Conservation (phyloP, 164 flowering plant genomes). For the Chimonanthus salicifolius region DNA sequence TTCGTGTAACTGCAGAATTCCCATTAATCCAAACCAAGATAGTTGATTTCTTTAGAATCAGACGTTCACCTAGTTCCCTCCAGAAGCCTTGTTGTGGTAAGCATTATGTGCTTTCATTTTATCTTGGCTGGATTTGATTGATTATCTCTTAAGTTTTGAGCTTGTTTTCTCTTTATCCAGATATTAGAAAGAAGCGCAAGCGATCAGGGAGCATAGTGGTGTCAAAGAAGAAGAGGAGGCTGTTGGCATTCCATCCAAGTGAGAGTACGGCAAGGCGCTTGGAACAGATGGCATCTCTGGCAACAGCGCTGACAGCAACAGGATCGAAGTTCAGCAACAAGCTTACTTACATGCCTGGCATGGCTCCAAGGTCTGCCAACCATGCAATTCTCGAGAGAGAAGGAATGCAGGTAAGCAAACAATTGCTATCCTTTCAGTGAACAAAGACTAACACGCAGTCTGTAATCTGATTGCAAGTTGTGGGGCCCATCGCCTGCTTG, state of each 20-base stretch:
- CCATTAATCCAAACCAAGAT: slow-evolving; percentile 87
- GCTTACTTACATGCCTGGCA: slow-evolving; percentile 66
- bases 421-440: neutral
- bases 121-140: neutral
- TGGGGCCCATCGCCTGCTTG: too few species aligned
- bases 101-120: neutral
- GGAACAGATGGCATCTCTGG: slow-evolving; percentile 85
- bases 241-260: slow-evolving; percentile 66
- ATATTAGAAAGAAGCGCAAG: slow-evolving; percentile 39
- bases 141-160: neutral
- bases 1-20: slow-evolving; percentile 44
- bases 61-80: slow-evolving; percentile 28
- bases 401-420: slow-evolving; percentile 75
- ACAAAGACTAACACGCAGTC: too few species aligned
- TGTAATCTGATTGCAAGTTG: too few species aligned
- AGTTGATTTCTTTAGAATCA: slow-evolving; percentile 81
- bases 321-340: slow-evolving; percentile 65
- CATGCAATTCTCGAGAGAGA: slow-evolving; percentile 54
- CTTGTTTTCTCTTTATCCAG: slow-evolving; percentile 21
- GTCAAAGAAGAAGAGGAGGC: slow-evolving; percentile 66
- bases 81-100: slow-evolving; percentile 37
- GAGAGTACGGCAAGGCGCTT: slow-evolving; percentile 59
- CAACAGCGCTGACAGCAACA: slow-evolving; percentile 69
- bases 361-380: slow-evolving; percentile 84
- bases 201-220: slow-evolving; percentile 37